Evolutionary conservation across 352 stramenopile genomes (phyloP).

Genomic region (Peronospora destructor): DNA sequence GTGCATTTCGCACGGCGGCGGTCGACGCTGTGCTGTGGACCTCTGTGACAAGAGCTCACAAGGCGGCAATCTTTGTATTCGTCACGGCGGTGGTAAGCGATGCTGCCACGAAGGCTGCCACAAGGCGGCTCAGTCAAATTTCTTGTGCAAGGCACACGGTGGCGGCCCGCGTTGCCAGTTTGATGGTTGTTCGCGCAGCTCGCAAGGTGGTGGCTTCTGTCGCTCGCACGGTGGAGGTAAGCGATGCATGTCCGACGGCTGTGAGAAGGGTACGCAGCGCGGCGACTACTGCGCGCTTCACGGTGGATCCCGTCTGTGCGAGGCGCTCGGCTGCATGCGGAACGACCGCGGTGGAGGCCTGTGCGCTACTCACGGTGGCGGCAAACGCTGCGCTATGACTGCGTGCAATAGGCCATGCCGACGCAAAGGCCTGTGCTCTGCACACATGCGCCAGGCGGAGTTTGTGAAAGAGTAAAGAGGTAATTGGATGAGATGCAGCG

Average conservation of each 20-base stretch:
- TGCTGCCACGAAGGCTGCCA: slow-evolving; percentile 72
- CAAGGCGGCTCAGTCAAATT: slow-evolving; percentile 80
- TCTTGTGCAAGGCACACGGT: slow-evolving; percentile 83
- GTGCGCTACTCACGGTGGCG: slow-evolving; percentile 67
- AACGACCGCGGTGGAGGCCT: slow-evolving; percentile 79
- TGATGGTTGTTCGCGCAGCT: slow-evolving; percentile 55
- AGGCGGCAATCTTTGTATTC: slow-evolving; percentile 79
- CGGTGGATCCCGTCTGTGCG: slow-evolving; percentile 78
- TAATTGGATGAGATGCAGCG: slow-evolving; percentile 10
- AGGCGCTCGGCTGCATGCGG: slow-evolving; percentile 70
- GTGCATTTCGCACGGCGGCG: slow-evolving; percentile 82
- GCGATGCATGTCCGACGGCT: slow-evolving; percentile 77
- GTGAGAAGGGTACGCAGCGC: slow-evolving; percentile 82
- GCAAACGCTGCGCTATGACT: slow-evolving; percentile 67
- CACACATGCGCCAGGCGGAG: slow-evolving; percentile 44
- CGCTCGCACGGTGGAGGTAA: slow-evolving; percentile 83
- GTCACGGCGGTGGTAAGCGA: slow-evolving; percentile 77
- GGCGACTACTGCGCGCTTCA: slow-evolving; percentile 83
- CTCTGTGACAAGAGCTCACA: slow-evolving; percentile 79
- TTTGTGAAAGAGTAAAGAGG: slow-evolving; percentile 16
- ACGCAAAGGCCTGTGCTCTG: slow-evolving; percentile 77
- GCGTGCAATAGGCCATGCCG: slow-evolving; percentile 73
- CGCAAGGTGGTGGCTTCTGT: slow-evolving; percentile 75
- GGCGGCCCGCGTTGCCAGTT: slow-evolving; percentile 75
- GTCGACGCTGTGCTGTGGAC: slow-evolving; percentile 65